phyloP scores from a whole-genome alignment of 371 early-diverging fungal species.

The Blastocladiella emersonii region DNA sequence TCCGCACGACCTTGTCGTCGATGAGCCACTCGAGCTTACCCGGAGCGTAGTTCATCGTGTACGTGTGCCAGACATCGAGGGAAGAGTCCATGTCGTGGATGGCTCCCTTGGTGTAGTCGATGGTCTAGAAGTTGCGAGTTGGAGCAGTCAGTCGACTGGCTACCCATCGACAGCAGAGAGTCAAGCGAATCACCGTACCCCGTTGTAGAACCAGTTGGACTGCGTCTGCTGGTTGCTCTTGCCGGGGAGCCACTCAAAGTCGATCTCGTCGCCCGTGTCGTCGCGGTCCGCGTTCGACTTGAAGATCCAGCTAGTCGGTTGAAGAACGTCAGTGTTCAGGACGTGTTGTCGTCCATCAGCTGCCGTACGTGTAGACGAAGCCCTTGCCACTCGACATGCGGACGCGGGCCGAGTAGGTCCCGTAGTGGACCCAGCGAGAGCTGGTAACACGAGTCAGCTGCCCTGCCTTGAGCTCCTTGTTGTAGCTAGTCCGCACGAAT shows the following conservation, averaged over 20 bases:
- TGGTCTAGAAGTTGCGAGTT: no score
- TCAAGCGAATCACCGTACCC: no score
- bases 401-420: neutral
- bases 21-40: neutral
- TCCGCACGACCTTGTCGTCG: neutral
- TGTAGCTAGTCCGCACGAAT: no score
- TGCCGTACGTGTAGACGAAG: neutral
- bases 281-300: neutral
- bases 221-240: neutral
- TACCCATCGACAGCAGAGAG: no score
- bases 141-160: no score
- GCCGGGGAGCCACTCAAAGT: neutral
- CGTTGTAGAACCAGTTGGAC: neutral
- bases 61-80: neutral
- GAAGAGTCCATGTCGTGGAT: no score
- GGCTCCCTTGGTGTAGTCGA: no score
- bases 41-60: neutral
- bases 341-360: no score
- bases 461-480: no score
- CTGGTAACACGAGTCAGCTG: no score
- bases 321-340: no score
- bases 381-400: neutral
- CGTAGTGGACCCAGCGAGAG: neutral
- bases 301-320: neutral
- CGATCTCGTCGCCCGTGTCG: conserved; percentile 3